Evolutionary conservation across 2,329 filamentous ascomycete species (phyloP), one percentile per base, ranked within the genome.

Genomic region (Aspergillus nomiae): DNA sequence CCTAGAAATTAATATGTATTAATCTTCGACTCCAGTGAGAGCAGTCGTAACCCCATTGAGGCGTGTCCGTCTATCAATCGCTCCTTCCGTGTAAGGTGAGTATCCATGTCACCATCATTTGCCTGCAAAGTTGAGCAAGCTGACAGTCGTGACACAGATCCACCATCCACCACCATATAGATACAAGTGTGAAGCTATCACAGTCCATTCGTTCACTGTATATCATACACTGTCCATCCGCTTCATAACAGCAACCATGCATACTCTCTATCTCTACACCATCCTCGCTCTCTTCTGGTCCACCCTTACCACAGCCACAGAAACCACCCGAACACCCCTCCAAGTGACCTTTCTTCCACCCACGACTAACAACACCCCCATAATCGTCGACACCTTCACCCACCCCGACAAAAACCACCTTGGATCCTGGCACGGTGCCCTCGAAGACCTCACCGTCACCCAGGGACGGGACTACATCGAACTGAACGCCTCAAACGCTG

Each of bases 351-450:
- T 62, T 12, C 61, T 43, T 19, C 53, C 38, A n/a, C 21, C 48
- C 19, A 24, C 32, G 24, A 30, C 41, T 34, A 46, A 30, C 46
- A 43, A 21, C 16, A 54, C 63, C 28, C 56, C 69, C 1, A 60
- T 80, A 12, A 78, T 90, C 0, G 85, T 91, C 61, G 89, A 91
- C 75, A 82, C 81, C 4, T 91, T 91, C 66, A 76, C 76, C 41
- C 81, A 80, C 66, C 61, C 75, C 3, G 76, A 81, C 64, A 81
- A 76, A 30, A 91, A 91, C 70, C 82, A 85, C 21, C 81, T 90
- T 2, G 85, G 84, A 3, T 84, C 86, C 74, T 91, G 87, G 84
- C 88, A 90, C 73, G 89, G 89, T 11, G 81, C 81, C n/a, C 87
- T 88, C 54, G 87, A 90, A 63, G 81, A 82, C 19, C 83, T 89